phyloP scores from a whole-genome alignment of 2,329 filamentous ascomycete species.

The Pezicula radicicola region DNA sequence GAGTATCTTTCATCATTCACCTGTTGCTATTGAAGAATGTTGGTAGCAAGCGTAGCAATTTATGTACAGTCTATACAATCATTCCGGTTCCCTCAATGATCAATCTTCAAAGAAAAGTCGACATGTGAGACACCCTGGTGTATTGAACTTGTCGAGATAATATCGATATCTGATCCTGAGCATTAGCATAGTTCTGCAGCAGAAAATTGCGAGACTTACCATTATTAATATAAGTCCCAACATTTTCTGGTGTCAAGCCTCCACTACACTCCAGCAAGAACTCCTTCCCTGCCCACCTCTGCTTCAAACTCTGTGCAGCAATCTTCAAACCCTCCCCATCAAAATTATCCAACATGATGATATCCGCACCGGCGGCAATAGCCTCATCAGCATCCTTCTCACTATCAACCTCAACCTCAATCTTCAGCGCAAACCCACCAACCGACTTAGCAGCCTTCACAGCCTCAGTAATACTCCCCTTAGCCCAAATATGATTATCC shows the following conservation, averaged over 20 bases:
- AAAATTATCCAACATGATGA: constrained; percentile 98
- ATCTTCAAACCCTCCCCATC: constrained; percentile 71
- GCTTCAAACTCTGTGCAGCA: constrained; percentile 73
- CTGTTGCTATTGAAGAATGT: neutral
- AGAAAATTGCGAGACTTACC: constrained; percentile 42
- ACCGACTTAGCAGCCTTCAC: constrained; percentile 80
- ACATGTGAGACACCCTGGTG: constrained; percentile 93
- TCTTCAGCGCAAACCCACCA: constrained; percentile 86
- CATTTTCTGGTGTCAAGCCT: constrained; percentile 82
- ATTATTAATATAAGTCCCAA: constrained; percentile 73
- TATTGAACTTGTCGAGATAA: constrained; percentile 93
- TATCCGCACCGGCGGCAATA: constrained; percentile 84
- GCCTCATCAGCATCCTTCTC: constrained; percentile 89
- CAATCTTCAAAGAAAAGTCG: constrained; percentile 93
- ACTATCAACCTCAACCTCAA: constrained; percentile 92
- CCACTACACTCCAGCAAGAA: constrained; percentile 92
- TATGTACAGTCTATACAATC: neutral
- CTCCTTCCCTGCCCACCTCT: constrained; percentile 72
- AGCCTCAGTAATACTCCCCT: constrained; percentile 80
- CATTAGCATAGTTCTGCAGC: constrained; percentile 15
- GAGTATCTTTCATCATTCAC: neutral
- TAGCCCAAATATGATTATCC: constrained; percentile 96
- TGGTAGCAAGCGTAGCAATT: neutral
- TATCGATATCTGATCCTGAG: constrained; percentile 70
- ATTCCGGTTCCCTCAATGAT: constrained; percentile 31